Base-by-base conservation (phyloP, 2,329 filamentous ascomycete species). In the Neonectria ditissima region DNA sequence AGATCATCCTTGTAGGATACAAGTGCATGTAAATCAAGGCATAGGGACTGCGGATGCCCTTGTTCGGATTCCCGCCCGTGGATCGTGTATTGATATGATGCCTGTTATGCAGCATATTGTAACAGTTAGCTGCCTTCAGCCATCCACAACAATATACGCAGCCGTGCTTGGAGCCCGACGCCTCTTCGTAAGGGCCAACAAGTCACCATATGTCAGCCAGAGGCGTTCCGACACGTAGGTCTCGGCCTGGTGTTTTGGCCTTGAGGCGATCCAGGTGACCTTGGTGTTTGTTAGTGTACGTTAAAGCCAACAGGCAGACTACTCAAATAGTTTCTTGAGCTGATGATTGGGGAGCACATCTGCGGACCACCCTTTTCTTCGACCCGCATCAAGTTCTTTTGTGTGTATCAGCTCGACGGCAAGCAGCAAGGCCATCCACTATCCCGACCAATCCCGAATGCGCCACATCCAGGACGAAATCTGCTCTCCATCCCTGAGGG, bases 1-100 rank as follows among this genome's bases (percentile, higher is more conserved):
- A 50, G 16, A 44, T 28, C 28, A 60, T 52, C 51, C 55, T 45
- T 55, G 47, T 13, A 34, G 13, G 18, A 20, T 50, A 37, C 20
- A 11, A 32, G 20, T 24, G 30, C 22, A 32, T 37, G 39, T 22
- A 50, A 55, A 34, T 51, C 44, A 7, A 48, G 28, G 41, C 24
- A 8, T 51, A 13, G 30, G 30, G 14, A 14, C n/a, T 44, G 16
- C 62, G 51, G 39, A 47, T 45, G 45, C 24, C 51, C 45, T 48
- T 18, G 22, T 28, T 52, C 16, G 52, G 26, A 20, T 32, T 22
- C 24, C 41, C 34, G 51, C 24, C 18, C 24, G 26, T 18, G 32
- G 13, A 14, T 6, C 30, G 32, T 14, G 13, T 16, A 14, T 43
- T 37, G 51, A 14, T 24, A 32, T 24, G 43, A 26, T 16, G 24